These are phyloP conservation scores for Steccherinum ochraceum DNA, from an alignment of 768 basidiomycete genomes.

Conservation along the genomic window DNA sequence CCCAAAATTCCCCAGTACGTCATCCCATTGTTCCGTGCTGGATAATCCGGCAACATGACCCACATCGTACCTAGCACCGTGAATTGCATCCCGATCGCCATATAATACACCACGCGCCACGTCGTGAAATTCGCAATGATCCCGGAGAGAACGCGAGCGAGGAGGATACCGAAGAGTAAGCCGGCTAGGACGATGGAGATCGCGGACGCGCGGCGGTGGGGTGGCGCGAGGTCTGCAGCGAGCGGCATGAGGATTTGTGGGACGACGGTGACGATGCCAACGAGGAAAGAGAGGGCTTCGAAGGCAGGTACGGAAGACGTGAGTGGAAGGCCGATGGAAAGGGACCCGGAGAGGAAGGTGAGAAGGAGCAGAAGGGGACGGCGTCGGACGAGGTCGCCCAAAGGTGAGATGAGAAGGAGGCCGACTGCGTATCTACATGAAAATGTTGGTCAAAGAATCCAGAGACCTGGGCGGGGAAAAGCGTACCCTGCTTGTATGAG, in stretches of 20 bases:
- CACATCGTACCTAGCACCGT: conserved; percentile 52
- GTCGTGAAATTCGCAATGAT: conserved; percentile 61
- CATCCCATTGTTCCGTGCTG: conserved; percentile 56
- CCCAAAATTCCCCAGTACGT: conserved; percentile 60
- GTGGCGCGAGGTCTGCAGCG: conserved; percentile 75
- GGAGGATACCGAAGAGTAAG: conserved; percentile 62
- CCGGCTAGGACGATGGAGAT: conserved; percentile 62
- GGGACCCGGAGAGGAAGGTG: conserved; percentile 40
- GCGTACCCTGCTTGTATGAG: conserved; percentile 57
- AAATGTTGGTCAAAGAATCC: conserved; percentile 1
- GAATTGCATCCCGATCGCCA: conserved; percentile 63
- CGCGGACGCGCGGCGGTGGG: conserved; percentile 60
- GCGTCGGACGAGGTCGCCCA: conserved; percentile 76
- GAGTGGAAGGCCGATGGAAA: conserved; percentile 67
- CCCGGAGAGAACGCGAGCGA: conserved; percentile 67
- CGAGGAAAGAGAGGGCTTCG: conserved; percentile 59
- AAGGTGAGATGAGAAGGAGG: conserved; percentile 59
- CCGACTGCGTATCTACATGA: conserved; percentile 17
- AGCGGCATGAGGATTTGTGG: conserved; percentile 68
- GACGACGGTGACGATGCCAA: conserved; percentile 61
- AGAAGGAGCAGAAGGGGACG: conserved; percentile 60
- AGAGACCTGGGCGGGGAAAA: background rate
- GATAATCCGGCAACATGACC: conserved; percentile 71
- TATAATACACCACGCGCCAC: conserved; percentile 71
- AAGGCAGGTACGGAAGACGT: conserved; percentile 52